These are phyloP conservation scores for Nakaseomyces nivariensis DNA, from an alignment of 1,139 yeast species.

Conservation along the genomic window DNA sequence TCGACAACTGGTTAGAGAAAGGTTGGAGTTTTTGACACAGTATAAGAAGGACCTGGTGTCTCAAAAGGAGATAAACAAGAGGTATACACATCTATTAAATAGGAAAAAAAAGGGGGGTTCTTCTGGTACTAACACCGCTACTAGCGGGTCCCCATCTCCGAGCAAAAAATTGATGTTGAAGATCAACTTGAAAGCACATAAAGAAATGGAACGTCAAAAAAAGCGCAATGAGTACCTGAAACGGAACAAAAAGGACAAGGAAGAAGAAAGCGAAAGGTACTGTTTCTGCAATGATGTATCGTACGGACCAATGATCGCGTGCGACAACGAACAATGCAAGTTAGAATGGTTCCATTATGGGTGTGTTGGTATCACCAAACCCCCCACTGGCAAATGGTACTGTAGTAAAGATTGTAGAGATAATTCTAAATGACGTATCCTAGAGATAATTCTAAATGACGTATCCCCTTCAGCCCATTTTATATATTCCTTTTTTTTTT, in stretches of 20 bases:
- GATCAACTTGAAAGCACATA: conserved; percentile 9
- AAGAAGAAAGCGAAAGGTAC: conserved; percentile 34
- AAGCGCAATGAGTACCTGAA: neutral
- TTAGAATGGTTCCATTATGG: conserved; percentile 71
- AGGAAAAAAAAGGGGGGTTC: neutral
- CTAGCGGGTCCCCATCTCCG: neutral
- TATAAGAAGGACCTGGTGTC: conserved; percentile 1
- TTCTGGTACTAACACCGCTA: neutral
- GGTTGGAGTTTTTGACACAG: conserved; percentile 4
- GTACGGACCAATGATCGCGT: conserved; percentile 87
- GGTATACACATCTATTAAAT: neutral
- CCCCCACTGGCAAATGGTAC: conserved; percentile 81
- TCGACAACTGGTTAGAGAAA: conserved; percentile 1
- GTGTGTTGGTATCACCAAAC: conserved; percentile 74
- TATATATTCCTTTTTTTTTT: too few species aligned
- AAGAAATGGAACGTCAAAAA: neutral
- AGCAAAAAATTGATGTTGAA: conserved; percentile 8
- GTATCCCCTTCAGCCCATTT: too few species aligned
- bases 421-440: neutral
- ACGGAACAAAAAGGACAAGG: conserved; percentile 8
- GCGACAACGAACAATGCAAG: conserved; percentile 74
- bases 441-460: neutral
- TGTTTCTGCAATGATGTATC: conserved; percentile 81
- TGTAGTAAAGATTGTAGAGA: conserved; percentile 59
- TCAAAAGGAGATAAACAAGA: conserved; percentile 2